A percentile compares a stretch with the other conserved stretches of the same genome.
Conservation (phyloP, 2,329 filamentous ascomycete genomes). For the Xylariaceae sp. region DNA sequence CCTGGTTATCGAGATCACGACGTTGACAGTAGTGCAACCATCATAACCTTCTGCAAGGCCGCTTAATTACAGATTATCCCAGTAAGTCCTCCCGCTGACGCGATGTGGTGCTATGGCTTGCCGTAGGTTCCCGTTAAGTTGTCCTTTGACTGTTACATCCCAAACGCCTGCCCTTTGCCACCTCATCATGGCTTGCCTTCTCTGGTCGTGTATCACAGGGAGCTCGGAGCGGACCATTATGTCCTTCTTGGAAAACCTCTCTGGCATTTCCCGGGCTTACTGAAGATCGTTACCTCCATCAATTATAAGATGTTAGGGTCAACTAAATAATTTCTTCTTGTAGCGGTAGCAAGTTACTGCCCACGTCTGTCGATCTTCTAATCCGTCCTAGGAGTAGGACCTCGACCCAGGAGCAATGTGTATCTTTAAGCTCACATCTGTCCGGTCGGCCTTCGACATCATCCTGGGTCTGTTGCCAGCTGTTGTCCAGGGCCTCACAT, state of each 20-base stretch:
- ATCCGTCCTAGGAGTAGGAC: background rate
- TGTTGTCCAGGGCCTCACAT: slow-evolving; percentile 13
- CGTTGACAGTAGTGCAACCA: background rate
- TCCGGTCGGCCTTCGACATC: background rate
- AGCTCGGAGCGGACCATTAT: too few species aligned
- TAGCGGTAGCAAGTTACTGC: background rate
- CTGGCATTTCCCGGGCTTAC: too few species aligned
- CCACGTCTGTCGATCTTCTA: background rate
- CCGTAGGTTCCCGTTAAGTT: too few species aligned
- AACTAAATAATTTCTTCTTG: background rate
- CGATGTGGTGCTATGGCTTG: too few species aligned
- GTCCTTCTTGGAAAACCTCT: too few species aligned
- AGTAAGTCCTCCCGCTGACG: background rate
- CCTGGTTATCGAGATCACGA: background rate
- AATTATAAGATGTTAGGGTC: too few species aligned
- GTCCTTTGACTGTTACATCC: too few species aligned
- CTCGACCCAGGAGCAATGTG: too few species aligned
- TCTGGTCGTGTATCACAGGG: too few species aligned
- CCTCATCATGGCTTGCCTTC: too few species aligned
- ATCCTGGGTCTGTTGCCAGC: background rate
- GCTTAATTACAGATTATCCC: background rate
- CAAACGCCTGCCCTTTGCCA: too few species aligned
- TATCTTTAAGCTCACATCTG: background rate
- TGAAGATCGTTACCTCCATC: too few species aligned
- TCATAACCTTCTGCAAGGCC: background rate